Conservation (phyloP, 1,284 basidiomycete species). For the Ustilago crameri region DNA sequence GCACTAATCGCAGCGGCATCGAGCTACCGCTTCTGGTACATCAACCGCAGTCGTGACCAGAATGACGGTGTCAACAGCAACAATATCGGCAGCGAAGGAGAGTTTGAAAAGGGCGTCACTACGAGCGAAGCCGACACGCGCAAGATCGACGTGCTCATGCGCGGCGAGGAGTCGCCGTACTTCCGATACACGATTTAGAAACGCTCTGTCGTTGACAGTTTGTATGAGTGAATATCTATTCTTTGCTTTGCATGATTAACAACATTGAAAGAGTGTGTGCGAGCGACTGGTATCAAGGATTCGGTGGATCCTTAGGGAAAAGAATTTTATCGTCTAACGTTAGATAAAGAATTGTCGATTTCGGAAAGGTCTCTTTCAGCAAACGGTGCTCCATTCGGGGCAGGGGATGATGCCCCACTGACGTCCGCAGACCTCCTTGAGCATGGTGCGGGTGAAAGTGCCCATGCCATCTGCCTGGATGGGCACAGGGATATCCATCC, state of each 20-base stretch:
- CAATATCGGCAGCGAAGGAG: slow-evolving; percentile 1
- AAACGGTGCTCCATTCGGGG: slow-evolving; percentile 51
- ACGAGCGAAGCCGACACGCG: slow-evolving; percentile 21
- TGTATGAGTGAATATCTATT: too few relatives aligned
- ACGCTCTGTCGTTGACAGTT: too few relatives aligned
- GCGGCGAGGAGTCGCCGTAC: slow-evolving; percentile 44
- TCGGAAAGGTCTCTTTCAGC: slow-evolving; percentile 6
- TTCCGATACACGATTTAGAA: slow-evolving; percentile 50
- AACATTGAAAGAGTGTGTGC: background rate
- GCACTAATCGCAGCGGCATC: slow-evolving; percentile 22
- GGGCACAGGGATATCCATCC: slow-evolving; percentile 41
- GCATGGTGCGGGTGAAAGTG: slow-evolving; percentile 43
- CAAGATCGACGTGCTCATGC: slow-evolving; percentile 39
- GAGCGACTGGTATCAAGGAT: background rate
- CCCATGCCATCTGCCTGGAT: slow-evolving; percentile 49
- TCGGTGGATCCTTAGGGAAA: background rate
- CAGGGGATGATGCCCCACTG: slow-evolving; percentile 48
- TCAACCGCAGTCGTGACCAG: slow-evolving; percentile 36
- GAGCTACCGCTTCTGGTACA: slow-evolving; percentile 28
- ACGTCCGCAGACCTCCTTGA: slow-evolving; percentile 44
- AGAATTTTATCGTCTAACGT: background rate
- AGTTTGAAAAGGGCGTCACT: slow-evolving; percentile 2
- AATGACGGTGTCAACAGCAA: background rate
- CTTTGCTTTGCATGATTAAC: too few relatives aligned
- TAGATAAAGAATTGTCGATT: background rate